Percentiles rank a stretch among this genome's conserved stretches.
Evolutionary conservation across 2,329 filamentous ascomycete genomes (phyloP).

Genomic region (Cercospora beticola): DNA sequence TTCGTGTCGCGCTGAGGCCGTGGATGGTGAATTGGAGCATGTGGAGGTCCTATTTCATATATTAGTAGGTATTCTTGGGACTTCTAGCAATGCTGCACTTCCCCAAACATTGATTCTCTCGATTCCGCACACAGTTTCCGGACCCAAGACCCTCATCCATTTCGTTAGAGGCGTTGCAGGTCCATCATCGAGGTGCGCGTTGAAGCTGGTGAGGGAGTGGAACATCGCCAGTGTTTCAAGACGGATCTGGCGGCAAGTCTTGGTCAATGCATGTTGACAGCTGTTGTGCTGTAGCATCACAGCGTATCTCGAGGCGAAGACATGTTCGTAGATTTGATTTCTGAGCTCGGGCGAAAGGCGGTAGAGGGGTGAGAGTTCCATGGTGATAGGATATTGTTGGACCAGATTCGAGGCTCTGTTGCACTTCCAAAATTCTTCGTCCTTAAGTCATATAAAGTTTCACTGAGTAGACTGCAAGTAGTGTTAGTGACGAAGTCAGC

Average conservation of each 20-base stretch:
- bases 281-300: conserved; percentile 18
- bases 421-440: background rate
- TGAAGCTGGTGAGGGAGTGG: conserved; percentile 27
- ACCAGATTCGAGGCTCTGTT: background rate
- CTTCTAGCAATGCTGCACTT: background rate
- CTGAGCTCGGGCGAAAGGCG: conserved; percentile 23
- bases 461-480: too few species aligned
- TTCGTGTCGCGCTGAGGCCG: conserved; percentile 19
- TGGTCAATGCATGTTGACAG: conserved; percentile 26
- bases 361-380: conserved; percentile 2
- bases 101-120: conserved; percentile 30
- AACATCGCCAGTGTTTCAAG: conserved; percentile 27
- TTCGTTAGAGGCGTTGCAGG: conserved; percentile 26
- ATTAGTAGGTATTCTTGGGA: background rate
- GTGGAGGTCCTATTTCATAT: conserved; percentile 26
- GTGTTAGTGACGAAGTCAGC: too few species aligned
- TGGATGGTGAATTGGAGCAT: conserved; percentile 30
- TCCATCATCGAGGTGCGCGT: conserved; percentile 33
- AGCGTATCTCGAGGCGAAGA: conserved; percentile 27
- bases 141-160: conserved; percentile 26
- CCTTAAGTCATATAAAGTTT: too few species aligned
- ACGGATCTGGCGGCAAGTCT: conserved; percentile 28
- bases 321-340: conserved; percentile 27
- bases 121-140: conserved; percentile 18
- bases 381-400: background rate